These are phyloP conservation scores for Gliomastix tumulicola DNA, from an alignment of 2,329 filamentous ascomycete genomes.

Conservation along the genomic window DNA sequence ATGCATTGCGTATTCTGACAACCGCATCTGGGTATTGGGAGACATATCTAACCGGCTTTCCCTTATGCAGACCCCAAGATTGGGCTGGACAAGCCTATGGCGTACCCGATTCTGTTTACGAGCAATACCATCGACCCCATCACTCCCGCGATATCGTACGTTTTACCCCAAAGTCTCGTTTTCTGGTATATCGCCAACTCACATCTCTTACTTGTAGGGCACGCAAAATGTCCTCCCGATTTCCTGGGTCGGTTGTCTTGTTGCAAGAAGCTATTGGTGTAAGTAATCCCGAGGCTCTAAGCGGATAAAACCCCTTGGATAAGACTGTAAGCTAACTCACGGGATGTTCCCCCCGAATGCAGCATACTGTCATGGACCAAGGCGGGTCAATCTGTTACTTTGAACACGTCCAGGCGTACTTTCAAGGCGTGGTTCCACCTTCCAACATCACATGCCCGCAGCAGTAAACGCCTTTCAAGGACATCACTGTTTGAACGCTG, in stretches of 20 bases:
- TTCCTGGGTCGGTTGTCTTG: slow-evolving; percentile 19
- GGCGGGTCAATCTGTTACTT: slow-evolving; percentile 24
- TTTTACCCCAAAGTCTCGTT: slow-evolving; percentile 3
- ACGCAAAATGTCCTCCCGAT: slow-evolving; percentile 16
- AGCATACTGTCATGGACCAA: slow-evolving; percentile 19
- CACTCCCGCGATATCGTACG: slow-evolving; percentile 24
- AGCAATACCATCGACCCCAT: slow-evolving; percentile 29
- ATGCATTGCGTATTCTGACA: neutral
- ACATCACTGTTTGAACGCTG: slow-evolving; percentile 1
- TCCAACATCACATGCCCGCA: slow-evolving; percentile 22
- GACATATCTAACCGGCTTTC: slow-evolving; percentile 8
- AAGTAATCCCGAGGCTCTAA: slow-evolving; percentile 10
- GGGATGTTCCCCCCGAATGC: slow-evolving; percentile 6
- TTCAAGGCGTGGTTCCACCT: slow-evolving; percentile 20
- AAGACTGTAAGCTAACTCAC: slow-evolving; percentile 9
- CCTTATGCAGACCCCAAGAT: slow-evolving; percentile 11
- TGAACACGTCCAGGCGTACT: slow-evolving; percentile 25
- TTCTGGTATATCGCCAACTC: slow-evolving; percentile 5
- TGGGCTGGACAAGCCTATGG: slow-evolving; percentile 13
- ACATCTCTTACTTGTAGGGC: slow-evolving; percentile 12
- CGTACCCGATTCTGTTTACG: slow-evolving; percentile 28
- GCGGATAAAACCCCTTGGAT: slow-evolving; percentile 3
- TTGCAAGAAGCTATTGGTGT: slow-evolving; percentile 23
- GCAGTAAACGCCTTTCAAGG: slow-evolving; percentile 17
- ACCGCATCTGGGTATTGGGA: neutral